phyloP scores from a whole-genome alignment of 2,329 filamentous ascomycete genomes.

The Ascocoryne sarcoides region DNA sequence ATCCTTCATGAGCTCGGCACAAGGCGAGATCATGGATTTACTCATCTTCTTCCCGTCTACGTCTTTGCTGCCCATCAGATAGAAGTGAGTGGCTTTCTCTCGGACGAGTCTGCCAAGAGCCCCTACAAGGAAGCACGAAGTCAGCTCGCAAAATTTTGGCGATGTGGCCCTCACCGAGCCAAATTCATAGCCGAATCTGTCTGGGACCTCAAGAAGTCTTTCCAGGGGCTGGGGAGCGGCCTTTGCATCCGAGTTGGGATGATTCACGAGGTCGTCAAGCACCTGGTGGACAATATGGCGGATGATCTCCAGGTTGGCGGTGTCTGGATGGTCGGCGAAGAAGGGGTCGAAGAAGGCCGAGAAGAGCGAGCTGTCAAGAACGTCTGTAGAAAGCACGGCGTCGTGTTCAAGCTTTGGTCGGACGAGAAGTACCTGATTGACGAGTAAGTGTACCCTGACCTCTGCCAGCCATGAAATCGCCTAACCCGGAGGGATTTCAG shows the following conservation, averaged over 20 bases:
- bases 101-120: conserved; percentile 35
- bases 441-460: conserved; percentile 49
- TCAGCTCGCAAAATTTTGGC: conserved; percentile 57
- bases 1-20: conserved; percentile 52
- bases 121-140: conserved; percentile 64
- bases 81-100: conserved; percentile 67
- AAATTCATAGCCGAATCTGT: conserved; percentile 65
- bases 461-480: background rate
- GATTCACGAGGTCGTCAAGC: conserved; percentile 46
- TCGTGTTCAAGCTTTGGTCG: conserved; percentile 55
- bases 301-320: conserved; percentile 41
- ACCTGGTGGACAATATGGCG: conserved; percentile 38
- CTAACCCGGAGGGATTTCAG: conserved; percentile 33
- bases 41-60: conserved; percentile 64
- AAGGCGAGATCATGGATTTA: conserved; percentile 43
- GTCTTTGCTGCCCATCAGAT: conserved; percentile 62
- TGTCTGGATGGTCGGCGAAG: conserved; percentile 67
- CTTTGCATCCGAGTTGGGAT: conserved; percentile 57
- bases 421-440: conserved; percentile 76
- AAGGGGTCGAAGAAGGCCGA: conserved; percentile 57
- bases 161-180: conserved; percentile 63
- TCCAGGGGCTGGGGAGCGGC: conserved; percentile 51
- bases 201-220: conserved; percentile 59
- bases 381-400: conserved; percentile 41
- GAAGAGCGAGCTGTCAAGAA: conserved; percentile 51